These are phyloP conservation scores for Vitis hybrid DNA, from an alignment of 177 flowering plant genomes.

Conservation along the genomic window DNA sequence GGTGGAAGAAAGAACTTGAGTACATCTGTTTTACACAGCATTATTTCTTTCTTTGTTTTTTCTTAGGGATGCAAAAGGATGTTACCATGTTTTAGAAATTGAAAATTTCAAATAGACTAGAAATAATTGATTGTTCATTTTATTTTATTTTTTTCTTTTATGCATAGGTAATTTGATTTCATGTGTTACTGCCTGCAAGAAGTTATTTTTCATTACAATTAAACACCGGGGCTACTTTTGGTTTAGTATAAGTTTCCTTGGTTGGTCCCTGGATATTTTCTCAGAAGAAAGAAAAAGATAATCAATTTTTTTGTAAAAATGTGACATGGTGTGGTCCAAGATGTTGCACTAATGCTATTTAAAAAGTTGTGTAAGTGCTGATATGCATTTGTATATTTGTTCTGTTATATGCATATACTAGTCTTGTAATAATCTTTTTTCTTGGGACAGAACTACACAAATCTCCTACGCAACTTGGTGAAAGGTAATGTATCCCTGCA, in stretches of 20 bases:
- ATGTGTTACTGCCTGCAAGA: neutral
- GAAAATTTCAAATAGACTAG: too few relatives aligned
- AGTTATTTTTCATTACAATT: neutral
- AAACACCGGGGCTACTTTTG: neutral
- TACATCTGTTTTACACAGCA: too few relatives aligned
- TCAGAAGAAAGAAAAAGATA: neutral
- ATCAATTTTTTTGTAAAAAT: neutral
- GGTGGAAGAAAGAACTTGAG: too few relatives aligned
- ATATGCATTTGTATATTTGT: neutral
- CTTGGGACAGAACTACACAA: conserved; percentile 28
- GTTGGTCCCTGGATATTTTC: neutral
- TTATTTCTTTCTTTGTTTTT: too few relatives aligned
- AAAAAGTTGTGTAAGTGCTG: neutral
- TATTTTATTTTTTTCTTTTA: too few relatives aligned
- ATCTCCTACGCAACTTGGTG: conserved; percentile 42
- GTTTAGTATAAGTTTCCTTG: neutral
- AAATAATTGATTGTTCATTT: too few relatives aligned
- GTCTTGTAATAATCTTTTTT: neutral
- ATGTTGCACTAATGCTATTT: too few relatives aligned
- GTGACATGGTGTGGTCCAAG: too few relatives aligned
- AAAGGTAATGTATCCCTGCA: conserved; percentile 39
- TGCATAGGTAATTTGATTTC: neutral
- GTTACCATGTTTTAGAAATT: too few relatives aligned
- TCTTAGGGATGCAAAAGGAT: too few relatives aligned
- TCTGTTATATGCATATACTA: neutral